Evolutionary conservation across 2,329 filamentous ascomycete genomes (phyloP), one percentile per base, ranked within the genome.

Genomic region (Aspergillus novofumigatus): DNA sequence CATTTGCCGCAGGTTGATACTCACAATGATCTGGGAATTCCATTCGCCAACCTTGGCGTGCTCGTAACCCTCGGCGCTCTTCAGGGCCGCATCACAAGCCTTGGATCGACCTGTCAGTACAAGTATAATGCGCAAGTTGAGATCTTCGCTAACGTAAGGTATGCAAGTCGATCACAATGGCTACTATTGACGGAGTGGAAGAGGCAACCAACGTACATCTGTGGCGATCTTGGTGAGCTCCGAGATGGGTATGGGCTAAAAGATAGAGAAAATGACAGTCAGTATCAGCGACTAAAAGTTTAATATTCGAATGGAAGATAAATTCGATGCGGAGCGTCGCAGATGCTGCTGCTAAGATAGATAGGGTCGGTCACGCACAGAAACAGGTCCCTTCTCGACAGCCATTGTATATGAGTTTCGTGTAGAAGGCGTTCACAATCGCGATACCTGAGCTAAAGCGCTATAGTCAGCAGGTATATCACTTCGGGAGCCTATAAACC

Each of bases 1-100:
- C 14, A 17, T 17, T n/a, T 38, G 14, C 14, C 32, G 6, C 32
- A 38, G 5, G 32, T 38, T 38, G 32, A 38, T 26, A 80, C 85
- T 68, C 83, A 96, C 92, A 75, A 97, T 97, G 75, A 99, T 97
- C 64, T 83, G 81, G 35, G 89, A 89, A 80, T 97, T 97, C 93
- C 93, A 97, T 66, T 86, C 79, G 72, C 89, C 86, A 38, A 93
- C 95, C 72, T 89, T 88, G 55, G 86, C 77, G 77, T 97, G 94
- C 64, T 96, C 89, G 79, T 99, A 99, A 77, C 83, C 87, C 60
- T 91, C 86, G 59, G 86, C 86, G 62, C 78, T 82, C 61, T 86
- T 85, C 67, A 97, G 84, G 58, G 91, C 89, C 65, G 82, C 83
- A 70, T 90, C 86, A 81, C 92, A 96, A 65, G 91, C 92, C 92